Evolutionary conservation across 192 early-diverging fungal species (phyloP).

Genomic region (Spizellomyces punctatus): DNA sequence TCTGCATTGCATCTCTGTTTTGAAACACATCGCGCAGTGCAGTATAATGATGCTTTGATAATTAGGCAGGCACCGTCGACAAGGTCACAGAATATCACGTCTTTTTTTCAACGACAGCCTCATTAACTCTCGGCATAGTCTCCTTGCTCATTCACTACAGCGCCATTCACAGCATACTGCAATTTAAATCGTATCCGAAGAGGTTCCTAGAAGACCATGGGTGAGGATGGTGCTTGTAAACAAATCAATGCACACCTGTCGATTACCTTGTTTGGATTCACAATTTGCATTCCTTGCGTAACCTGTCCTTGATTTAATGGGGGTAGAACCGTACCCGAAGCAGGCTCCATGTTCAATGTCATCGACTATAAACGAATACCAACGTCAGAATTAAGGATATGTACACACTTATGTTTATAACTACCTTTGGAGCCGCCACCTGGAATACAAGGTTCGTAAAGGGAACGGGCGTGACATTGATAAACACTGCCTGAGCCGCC

Average conservation of each 20-base stretch:
- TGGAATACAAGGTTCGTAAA: constrained; percentile 53
- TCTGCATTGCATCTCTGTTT: no score
- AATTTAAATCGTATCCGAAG: constrained; percentile 51
- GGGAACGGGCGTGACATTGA: constrained; percentile 59
- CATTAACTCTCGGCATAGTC: constrained; percentile 34
- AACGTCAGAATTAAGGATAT: not conserved
- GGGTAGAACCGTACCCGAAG: constrained; percentile 40
- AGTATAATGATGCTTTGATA: no score
- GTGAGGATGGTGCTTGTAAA: not conserved
- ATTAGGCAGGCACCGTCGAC: no score
- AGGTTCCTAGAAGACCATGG: constrained; percentile 32
- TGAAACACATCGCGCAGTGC: no score
- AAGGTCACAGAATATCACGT: no score
- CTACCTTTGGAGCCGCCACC: constrained; percentile 57
- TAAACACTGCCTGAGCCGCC: constrained; percentile 44
- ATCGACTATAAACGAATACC: constrained; percentile 38
- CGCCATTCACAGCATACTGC: constrained; percentile 57
- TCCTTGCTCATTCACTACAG: constrained; percentile 53
- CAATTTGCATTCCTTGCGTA: constrained; percentile 44
- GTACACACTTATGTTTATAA: not conserved
- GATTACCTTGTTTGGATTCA: constrained; percentile 47
- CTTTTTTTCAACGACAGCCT: not conserved
- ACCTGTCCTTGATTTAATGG: constrained; percentile 51
- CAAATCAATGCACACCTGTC: not conserved
- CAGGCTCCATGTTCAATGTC: constrained; percentile 49